A percentile compares a stretch with the other conserved stretches of the same genome.
Conservation (phyloP, 2,329 filamentous ascomycete species). For the Hypomyces perniciosus region DNA sequence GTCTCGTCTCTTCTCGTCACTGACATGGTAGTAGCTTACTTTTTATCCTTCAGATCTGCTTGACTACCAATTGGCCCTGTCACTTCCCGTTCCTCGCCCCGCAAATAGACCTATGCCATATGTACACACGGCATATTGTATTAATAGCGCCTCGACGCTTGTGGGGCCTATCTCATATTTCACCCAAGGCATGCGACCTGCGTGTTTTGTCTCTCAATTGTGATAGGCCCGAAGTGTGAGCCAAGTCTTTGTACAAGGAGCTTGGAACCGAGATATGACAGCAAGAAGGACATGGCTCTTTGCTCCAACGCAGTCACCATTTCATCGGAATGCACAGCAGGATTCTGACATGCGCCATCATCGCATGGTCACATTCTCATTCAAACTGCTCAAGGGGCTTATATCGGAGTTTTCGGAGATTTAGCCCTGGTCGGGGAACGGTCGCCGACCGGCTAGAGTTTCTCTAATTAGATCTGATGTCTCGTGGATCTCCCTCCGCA, state of each 20-base stretch:
- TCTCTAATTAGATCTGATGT: neutral
- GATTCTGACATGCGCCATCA: neutral
- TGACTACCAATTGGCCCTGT: neutral
- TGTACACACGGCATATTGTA: neutral
- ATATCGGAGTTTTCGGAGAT: neutral
- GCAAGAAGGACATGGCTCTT: too few species aligned
- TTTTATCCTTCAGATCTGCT: neutral
- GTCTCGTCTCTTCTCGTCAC: neutral
- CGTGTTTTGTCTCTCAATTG: too few species aligned
- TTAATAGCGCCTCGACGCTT: neutral
- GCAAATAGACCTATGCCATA: neutral
- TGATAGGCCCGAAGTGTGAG: too few species aligned
- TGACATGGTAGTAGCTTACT: neutral
- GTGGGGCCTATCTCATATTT: neutral
- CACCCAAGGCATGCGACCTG: neutral
- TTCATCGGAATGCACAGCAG: too few species aligned
- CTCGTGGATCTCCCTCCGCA: neutral
- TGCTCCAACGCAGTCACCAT: too few species aligned
- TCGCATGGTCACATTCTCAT: too few species aligned
- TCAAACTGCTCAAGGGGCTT: neutral
- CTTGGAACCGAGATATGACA: too few species aligned
- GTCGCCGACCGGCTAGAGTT: neutral
- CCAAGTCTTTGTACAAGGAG: too few species aligned
- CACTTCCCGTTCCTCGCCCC: neutral
- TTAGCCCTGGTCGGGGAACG: neutral